Evolutionary conservation across 176 grass and related monocot species (phyloP), one percentile per base, ranked within the genome.

Genomic region (Leersia perrieri): DNA sequence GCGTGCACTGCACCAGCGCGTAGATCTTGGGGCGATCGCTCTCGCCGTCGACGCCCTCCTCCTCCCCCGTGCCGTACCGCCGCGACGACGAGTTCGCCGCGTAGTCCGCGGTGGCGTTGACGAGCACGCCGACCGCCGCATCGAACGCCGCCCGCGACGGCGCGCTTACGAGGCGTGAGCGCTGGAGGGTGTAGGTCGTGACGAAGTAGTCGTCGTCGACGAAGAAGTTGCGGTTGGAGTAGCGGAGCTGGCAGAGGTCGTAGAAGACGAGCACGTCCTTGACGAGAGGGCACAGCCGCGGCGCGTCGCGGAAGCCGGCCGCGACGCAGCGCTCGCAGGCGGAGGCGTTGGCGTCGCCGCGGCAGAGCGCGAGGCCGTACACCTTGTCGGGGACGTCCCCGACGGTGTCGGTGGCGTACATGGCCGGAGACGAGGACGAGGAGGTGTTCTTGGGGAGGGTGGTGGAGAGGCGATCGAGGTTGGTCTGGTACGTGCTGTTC

Each of bases 1-100:
- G 87, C 2, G 66, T 79, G 85, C 91, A 94, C 82, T 94, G 88
- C 30, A 71, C 13, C 60, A 93, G 63, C 11, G 84, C 87, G 77
- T 93, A 90, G 3, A 87, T 82, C 69, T 18, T 82, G 27, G 63
- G 16, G 15, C 47, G 16, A 11, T 35, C 29, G 12, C 62, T 62
- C n/a, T 1, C 1, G 2, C 38, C 75, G 2, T 47, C 75, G 23
- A 84, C 40, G 2, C 63, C 64, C 47, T 33, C 34, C 1, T 68
- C 66, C 1, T 68, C 66, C 12, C 86, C 89, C 1, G 86, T 94
- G 36, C 68, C 92, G 71, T 91, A 89, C 26, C 60, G 22, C 30
- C 64, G 74, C 23, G 64, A 70, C 0, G 86, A 70, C 0, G 86
- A 79, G 72, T 72, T 33, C 63, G 3, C 60, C 3, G 92, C 71